Conservation (phyloP, 2,329 filamentous ascomycete species). For the Microcyclosporella mali region DNA sequence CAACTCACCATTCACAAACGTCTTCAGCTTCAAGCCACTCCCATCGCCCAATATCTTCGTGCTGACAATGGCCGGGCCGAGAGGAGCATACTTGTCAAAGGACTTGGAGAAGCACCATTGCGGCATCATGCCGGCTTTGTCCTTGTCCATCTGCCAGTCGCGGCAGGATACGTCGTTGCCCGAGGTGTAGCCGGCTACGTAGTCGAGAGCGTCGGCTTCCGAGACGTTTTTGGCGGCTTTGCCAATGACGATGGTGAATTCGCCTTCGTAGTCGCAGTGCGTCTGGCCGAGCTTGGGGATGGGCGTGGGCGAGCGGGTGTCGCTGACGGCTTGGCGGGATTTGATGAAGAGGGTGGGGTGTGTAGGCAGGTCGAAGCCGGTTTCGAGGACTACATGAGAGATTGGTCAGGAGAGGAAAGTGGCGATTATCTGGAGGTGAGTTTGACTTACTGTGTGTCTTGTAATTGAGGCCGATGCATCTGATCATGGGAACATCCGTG, state of each 20-base stretch:
- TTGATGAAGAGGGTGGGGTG: constrained; percentile 72
- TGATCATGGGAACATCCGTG: constrained; percentile 50
- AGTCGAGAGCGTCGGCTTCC: constrained; percentile 58
- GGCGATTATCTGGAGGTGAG: background rate
- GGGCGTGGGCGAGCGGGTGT: constrained; percentile 60
- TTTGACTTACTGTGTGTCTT: constrained; percentile 44
- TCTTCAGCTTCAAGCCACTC: constrained; percentile 38
- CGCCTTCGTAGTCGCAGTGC: constrained; percentile 71
- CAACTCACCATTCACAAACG: constrained; percentile 45
- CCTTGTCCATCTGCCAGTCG: constrained; percentile 48
- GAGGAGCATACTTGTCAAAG: constrained; percentile 52
- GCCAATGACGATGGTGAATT: constrained; percentile 68
- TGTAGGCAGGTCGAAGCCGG: constrained; percentile 61
- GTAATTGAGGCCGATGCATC: constrained; percentile 57
- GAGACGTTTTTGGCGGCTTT: constrained; percentile 60
- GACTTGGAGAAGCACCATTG: constrained; percentile 57
- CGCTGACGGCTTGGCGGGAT: constrained; percentile 58
- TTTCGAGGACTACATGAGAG: constrained; percentile 30
- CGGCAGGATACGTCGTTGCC: constrained; percentile 77
- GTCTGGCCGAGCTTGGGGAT: constrained; percentile 61
- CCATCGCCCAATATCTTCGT: constrained; percentile 41
- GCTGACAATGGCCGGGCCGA: constrained; percentile 48
- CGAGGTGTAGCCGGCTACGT: constrained; percentile 68
- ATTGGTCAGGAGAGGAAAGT: background rate
- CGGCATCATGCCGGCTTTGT: constrained; percentile 45